Evolutionary conservation across 1,284 basidiomycete species (phyloP), one percentile per base, ranked within the genome.

Genomic region (Apiotrichum mycotoxinovorans): DNA sequence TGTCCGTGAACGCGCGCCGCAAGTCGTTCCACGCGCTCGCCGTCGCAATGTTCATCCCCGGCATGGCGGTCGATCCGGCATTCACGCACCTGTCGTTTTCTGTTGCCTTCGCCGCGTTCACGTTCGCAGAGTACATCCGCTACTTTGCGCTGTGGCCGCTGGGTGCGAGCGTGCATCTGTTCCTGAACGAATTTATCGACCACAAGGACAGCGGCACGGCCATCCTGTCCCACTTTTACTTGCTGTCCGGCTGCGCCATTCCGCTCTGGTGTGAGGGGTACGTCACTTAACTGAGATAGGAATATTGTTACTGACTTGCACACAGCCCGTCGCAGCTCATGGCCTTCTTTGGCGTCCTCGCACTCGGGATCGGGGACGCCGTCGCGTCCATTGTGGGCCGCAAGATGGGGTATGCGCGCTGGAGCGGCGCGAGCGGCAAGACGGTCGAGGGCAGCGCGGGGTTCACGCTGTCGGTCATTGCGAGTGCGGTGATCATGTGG

Each of bases 111-210:
- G 87, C 93, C 7, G 76, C 91, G 61, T 97, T 97, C 79, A 91
- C 86, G n/a, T 96, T 97, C 73, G 86, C 88, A 54, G 93, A 97
- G 79, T 97, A 96, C 78, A 83, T 95, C 62, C 88, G 96, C 50
- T 99, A 98, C 78, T 99, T 98, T 77, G 96, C 96, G 34, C 84
- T 98, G 33, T 98, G 95, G 78, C 96, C 96, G 3, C 89, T 98
- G 67, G 93, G 94, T 10, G 95, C 91, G 5, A 82, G 86, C 14
- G 85, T 99, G 26, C 96, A 99, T 78, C 80, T 98, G 60, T 99
- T 99, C 78, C 87, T 98, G 83, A 89, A 88, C 79, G 95, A 98
- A 76, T 99, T 99, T 71, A 80, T 98, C 70, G 96, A 99, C 82
- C 77, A 88, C 66, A 93, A 94, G 79, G 96, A 99, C 75, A 84